Evolutionary conservation across 176 grass and related monocot genomes (phyloP), one percentile per base, ranked within the genome.

Genomic region (Hsuehochloa calcarea): DNA sequence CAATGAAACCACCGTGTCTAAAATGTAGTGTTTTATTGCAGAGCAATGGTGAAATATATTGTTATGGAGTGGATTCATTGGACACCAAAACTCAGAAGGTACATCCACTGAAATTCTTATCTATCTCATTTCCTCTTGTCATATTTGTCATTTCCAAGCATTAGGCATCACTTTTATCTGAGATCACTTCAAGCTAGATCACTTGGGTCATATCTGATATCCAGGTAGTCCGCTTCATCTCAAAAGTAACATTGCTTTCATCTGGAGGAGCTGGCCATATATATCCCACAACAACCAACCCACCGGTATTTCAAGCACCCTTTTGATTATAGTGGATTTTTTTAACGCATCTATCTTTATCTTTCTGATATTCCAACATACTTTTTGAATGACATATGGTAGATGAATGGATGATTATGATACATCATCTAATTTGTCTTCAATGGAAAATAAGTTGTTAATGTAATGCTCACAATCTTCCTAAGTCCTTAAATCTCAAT

Each of bases 221-320:
- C 52, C 76, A 98, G 96, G 88, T 90, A 82, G 84, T 95, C 17
- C 91, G 93, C 66, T 93, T 98, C 88, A 93, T 98, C 58, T 93
- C 96, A 54, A 98, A 92, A 87, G 96, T 98, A 72, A 95, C 89
- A 60, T 70, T 98, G 72, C 93, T 98, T 85, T 93, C 96, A 82
- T 95, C 93, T 71, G 96, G 96, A 68, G 96, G 93, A 89, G 96
- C 87, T 89, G 91, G 96, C 26, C 96, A 98, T 77, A 94, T 95
- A 78, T 98, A 98, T 55, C 96, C 96, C 65, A 91, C 87, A 77
- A 98, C 96, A n/a, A 98, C 96, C 16, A 98, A 98, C 88, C 96
- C 96, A 47, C 86, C 4, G 86, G 93, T 98, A 98, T 87, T 75
- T 67, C 25, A 82, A 50, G 38, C 74, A 65, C 22, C 15, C 4